Evolutionary conservation across 2,329 filamentous ascomycete genomes (phyloP).

Genomic region (Fusarium sp.): DNA sequence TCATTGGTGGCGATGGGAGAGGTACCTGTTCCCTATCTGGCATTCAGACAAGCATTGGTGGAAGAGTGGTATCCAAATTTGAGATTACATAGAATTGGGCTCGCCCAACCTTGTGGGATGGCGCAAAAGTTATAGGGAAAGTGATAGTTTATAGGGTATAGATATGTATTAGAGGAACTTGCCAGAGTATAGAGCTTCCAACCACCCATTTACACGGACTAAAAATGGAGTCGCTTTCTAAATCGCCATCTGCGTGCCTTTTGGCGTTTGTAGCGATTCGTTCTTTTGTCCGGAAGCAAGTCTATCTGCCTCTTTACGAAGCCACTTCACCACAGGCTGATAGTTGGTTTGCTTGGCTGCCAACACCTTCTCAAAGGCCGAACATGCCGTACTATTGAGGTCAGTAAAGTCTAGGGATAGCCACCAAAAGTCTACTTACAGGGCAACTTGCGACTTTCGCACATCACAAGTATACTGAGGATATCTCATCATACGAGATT

Average conservation of each 20-base stretch:
- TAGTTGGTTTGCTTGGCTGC: slow-evolving; percentile 77
- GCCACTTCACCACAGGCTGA: slow-evolving; percentile 72
- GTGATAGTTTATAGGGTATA: neutral
- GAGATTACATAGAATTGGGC: neutral
- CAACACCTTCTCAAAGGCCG: slow-evolving; percentile 77
- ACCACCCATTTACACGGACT: neutral
- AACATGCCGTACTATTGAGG: slow-evolving; percentile 69
- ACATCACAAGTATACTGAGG: slow-evolving; percentile 69
- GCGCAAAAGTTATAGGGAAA: neutral
- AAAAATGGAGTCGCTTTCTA: neutral
- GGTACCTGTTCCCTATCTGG: slow-evolving; percentile 63
- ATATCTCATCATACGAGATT: slow-evolving; percentile 56
- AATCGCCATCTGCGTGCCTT: neutral
- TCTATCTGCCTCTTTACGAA: slow-evolving; percentile 61
- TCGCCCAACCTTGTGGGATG: neutral
- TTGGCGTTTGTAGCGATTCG: neutral
- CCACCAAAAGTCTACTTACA: slow-evolving; percentile 60
- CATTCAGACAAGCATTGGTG: slow-evolving; percentile 72
- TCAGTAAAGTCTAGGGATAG: neutral
- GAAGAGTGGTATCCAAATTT: slow-evolving; percentile 55
- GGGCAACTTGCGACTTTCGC: slow-evolving; percentile 67
- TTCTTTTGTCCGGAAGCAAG: slow-evolving; percentile 41
- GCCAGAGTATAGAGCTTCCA: neutral
- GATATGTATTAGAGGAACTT: neutral
- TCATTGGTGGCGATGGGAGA: slow-evolving; percentile 74